Percentiles rank a stretch among this genome's conserved stretches.
Conservation (phyloP, 176 grass and related monocot genomes). For the Tillandsia leiboldiana region DNA sequence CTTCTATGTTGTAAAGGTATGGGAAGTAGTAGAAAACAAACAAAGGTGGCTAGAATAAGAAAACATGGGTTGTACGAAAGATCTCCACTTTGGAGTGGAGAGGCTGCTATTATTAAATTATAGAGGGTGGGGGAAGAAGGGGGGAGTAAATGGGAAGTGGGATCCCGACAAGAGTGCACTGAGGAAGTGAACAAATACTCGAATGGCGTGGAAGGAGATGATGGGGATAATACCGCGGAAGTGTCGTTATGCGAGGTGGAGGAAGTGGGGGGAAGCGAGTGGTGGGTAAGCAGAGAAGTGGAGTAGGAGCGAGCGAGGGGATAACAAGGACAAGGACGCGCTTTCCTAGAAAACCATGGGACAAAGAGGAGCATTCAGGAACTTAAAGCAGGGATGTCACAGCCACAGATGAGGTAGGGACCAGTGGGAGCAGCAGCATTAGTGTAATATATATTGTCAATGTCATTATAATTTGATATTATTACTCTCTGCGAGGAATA, state of each 20-base stretch:
- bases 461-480: background rate
- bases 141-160: conserved; percentile 19
- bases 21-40: conserved; percentile 10
- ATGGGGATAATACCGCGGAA: conserved; percentile 19
- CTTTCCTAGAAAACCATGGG: conserved; percentile 44
- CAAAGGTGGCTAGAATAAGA: conserved; percentile 1
- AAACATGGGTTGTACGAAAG: conserved; percentile 2
- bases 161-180: conserved; percentile 33
- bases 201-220: conserved; percentile 1
- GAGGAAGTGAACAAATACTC: conserved; percentile 12
- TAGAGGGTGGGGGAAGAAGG: too few relatives aligned
- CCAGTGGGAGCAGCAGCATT: background rate
- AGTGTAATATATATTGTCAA: conserved; percentile 20
- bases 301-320: background rate
- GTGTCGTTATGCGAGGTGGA: conserved; percentile 14
- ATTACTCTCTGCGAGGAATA: background rate
- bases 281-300: background rate
- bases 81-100: conserved; percentile 16
- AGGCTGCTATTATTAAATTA: background rate
- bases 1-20: background rate
- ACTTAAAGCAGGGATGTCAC: conserved; percentile 4
- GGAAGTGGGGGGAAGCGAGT: conserved; percentile 14
- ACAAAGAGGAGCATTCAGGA: conserved; percentile 50
- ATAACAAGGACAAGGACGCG: conserved; percentile 30
- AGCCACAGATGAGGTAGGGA: background rate